A percentile compares a stretch with the other conserved stretches of the same genome.
These are phyloP conservation scores for Scenedesmus sp. DNA, from an alignment of 163 green algal species.

Conservation along the genomic window DNA sequence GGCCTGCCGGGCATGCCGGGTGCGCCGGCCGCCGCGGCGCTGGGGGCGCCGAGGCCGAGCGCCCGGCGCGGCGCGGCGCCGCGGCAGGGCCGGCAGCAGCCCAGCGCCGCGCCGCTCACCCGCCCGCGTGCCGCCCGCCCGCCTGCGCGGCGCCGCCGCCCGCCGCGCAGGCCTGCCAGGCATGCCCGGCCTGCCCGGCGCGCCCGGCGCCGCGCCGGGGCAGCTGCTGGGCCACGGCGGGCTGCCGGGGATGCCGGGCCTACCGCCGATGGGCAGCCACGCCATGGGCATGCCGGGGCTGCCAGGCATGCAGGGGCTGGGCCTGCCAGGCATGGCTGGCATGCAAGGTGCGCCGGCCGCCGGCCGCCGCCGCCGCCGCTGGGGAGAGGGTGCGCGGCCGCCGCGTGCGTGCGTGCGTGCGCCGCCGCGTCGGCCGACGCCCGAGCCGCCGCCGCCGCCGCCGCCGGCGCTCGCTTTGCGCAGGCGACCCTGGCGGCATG, in stretches of 20 bases:
- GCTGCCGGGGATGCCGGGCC: too few species aligned
- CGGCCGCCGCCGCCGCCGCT: neutral
- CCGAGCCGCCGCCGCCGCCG: too few species aligned
- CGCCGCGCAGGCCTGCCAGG: constrained; percentile 14
- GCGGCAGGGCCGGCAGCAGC: neutral
- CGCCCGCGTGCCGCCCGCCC: neutral
- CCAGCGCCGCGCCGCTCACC: too few species aligned
- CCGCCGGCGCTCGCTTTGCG: too few species aligned
- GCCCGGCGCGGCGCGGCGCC: neutral
- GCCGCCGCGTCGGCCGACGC: too few species aligned
- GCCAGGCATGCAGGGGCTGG: too few species aligned
- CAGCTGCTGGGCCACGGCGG: neutral
- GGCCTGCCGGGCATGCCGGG: constrained; percentile 37
- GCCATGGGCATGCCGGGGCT: too few species aligned
- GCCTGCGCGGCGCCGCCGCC: too few species aligned
- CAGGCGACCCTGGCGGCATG: constrained; percentile 1
- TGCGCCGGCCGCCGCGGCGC: neutral
- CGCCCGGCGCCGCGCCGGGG: neutral
- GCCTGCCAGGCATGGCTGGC: constrained; percentile 19
- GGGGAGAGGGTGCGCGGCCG: too few species aligned
- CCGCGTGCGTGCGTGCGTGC: too few species aligned
- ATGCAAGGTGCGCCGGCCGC: neutral
- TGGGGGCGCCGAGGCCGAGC: neutral
- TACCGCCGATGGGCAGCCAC: too few species aligned
- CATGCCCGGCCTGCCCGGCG: neutral